Base-by-base conservation (phyloP, 257 asterid species). In the Lantana camara region DNA sequence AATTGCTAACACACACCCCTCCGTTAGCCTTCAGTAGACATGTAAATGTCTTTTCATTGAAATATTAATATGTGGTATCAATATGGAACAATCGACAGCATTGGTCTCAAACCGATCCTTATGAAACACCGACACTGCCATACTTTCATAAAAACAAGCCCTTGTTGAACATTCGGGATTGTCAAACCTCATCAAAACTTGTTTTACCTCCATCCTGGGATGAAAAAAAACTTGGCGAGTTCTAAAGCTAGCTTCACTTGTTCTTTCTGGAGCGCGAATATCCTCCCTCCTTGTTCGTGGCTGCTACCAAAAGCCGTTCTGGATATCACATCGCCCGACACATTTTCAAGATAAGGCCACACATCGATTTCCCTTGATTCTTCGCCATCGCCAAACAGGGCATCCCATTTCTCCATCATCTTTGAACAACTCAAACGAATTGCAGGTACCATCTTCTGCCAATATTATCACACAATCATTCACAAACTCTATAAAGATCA, bases 161-260 rank as follows among this genome's bases (percentile, higher is more conserved):
- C n/a, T n/a, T n/a, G n/a, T n/a, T n/a, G n/a, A n/a, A n/a, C n/a
- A n/a, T n/a, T n/a, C n/a, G n/a, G n/a, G n/a, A n/a, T n/a, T n/a
- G n/a, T n/a, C n/a, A n/a, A n/a, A n/a, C n/a, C n/a, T n/a, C n/a
- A n/a, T n/a, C n/a, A n/a, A n/a, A n/a, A n/a, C n/a, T n/a, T n/a
- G n/a, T 12, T 41, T 19, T 71, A 79, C 85, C 85, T 82, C 89
- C 89, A 82, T 20, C 89, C 83, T 0, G 89, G 86, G 66, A 82
- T 69, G 48, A 77, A 82, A n/a, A 69, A 19, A 70, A 66, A 72
- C 60, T 65, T 59, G 14, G 60, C 6, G 59, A 75, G 24, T 15
- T 74, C 78, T 41, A 79, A 48, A 16, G 64, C 66, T 16, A 76
- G 80, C 64, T 71, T 72, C 40, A 73, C 69, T 27, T 47, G 73